Evolutionary conservation across 139 green algal genomes (phyloP), one percentile per base, ranked within the genome.

Genomic region (Chlorella sp.): DNA sequence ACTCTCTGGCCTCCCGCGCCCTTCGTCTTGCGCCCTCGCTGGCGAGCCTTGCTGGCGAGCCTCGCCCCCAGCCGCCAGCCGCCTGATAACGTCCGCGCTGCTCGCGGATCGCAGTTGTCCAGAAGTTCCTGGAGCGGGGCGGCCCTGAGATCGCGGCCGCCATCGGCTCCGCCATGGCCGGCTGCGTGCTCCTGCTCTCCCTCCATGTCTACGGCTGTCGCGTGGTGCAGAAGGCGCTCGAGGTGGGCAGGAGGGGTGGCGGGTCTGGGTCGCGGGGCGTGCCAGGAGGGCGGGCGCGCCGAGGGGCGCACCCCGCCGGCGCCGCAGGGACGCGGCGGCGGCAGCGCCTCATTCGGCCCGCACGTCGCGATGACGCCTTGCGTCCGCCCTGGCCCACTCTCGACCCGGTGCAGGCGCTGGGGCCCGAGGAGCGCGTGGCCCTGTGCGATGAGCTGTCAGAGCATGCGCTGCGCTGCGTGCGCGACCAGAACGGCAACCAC

Each of bases 401-500:
- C n/a, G n/a, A n/a, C n/a, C n/a, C n/a, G n/a, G n/a, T 50, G 53
- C 53, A 83, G 61, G 75, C 69, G 51, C 31, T 79, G 42, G 61
- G 61, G 43, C 48, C 23, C 25, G 75, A 77, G n/a, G 45, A 58
- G 38, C 65, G 66, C 0, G 60, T 71, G 61, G 35, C 45, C 61
- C 79, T 63, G 23, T 69, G 66, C 38, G n/a, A 12, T 0, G 63
- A 74, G 63, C 55, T 75, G 15, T 53, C 4, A 17, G 79, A 67
- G 48, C 73, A 77, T 48, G 51, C 77, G 19, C 65, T 89, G 69
- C 77, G 86, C 50, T 95, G 89, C 74, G 89, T 98, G 58, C 83
- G 87, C 33, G 94, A 98, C 82, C 93, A 97, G 84, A 98, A 98
- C 62, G 95, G 94, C 74, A 98, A 98, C 86, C 95, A 98, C 77